phyloP scores from a whole-genome alignment of 1,284 basidiomycete species.

The Taiwanofungus camphoratus region DNA sequence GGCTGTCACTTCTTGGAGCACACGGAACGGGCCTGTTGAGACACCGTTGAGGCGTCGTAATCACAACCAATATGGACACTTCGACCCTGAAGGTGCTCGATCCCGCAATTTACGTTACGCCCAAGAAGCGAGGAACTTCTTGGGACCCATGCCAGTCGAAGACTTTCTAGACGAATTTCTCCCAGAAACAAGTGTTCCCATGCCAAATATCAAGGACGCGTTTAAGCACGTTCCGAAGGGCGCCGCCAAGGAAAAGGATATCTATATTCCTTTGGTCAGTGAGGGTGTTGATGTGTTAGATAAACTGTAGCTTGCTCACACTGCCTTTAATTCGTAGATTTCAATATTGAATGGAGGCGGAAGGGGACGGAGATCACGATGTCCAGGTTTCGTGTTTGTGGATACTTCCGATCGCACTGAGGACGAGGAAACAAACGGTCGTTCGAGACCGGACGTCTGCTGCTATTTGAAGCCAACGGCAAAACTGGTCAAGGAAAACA shows the following conservation, averaged over 20 bases:
- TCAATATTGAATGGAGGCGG: background rate
- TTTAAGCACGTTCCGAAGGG: background rate
- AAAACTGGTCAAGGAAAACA: background rate
- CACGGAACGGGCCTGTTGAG: no score
- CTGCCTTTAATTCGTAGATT: background rate
- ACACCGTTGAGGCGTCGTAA: no score
- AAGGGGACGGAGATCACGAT: conserved; percentile 4
- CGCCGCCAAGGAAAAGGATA: background rate
- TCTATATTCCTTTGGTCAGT: conserved; percentile 5
- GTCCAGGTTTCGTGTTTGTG: conserved; percentile 9
- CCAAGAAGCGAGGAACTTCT: background rate
- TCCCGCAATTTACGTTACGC: background rate
- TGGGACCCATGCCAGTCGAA: conserved; percentile 7
- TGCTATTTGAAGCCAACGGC: background rate
- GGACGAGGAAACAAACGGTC: background rate
- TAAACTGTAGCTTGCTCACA: background rate
- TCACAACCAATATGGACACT: background rate
- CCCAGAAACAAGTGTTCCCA: background rate
- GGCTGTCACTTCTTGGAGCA: no score
- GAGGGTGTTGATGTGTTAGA: background rate
- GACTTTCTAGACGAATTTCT: conserved; percentile 6
- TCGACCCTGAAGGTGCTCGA: background rate
- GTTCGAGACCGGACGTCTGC: background rate
- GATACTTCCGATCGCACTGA: background rate
- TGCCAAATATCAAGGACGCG: background rate